Evolutionary conservation across 345 rosid genomes (phyloP).

Genomic region (Brassica cretica): DNA sequence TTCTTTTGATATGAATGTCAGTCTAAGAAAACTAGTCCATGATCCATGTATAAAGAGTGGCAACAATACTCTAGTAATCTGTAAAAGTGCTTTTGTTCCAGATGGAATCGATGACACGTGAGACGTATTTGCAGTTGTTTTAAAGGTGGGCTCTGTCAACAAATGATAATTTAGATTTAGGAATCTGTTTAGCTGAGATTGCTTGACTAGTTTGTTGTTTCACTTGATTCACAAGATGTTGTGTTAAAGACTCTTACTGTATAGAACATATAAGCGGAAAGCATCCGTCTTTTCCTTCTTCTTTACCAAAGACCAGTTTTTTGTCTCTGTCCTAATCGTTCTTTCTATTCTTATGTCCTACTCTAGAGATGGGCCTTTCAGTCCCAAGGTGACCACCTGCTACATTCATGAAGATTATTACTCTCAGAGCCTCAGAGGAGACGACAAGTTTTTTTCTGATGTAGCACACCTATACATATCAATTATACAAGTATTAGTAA

Average conservation of each 20-base stretch:
- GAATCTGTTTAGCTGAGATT: constrained; percentile 21
- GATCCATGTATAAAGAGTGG: constrained; percentile 18
- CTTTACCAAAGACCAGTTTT: not conserved
- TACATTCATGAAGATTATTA: constrained; percentile 33
- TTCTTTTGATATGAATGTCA: not conserved
- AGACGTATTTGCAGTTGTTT: constrained; percentile 65
- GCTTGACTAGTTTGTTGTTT: constrained; percentile 23
- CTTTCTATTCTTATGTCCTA: constrained; percentile 31
- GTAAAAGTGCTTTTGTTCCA: constrained; percentile 76
- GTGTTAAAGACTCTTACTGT: not conserved
- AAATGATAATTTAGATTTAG: constrained; percentile 35
- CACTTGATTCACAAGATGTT: constrained; percentile 17
- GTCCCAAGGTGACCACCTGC: constrained; percentile 77
- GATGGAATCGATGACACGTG: constrained; percentile 98
- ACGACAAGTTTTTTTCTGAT: not conserved
- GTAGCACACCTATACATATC: no score
- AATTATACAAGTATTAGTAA: no score
- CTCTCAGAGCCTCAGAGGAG: constrained; percentile 34
- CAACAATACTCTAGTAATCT: constrained; percentile 31
- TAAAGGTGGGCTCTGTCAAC: constrained; percentile 73
- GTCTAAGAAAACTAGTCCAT: constrained; percentile 25
- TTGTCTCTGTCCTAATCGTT: constrained; percentile 5
- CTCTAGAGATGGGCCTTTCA: constrained; percentile 74
- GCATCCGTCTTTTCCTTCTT: constrained; percentile 13
- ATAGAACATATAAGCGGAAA: not conserved